phyloP scores from a whole-genome alignment of 805 yeast genomes.

The Kurtzmaniella fragi region DNA sequence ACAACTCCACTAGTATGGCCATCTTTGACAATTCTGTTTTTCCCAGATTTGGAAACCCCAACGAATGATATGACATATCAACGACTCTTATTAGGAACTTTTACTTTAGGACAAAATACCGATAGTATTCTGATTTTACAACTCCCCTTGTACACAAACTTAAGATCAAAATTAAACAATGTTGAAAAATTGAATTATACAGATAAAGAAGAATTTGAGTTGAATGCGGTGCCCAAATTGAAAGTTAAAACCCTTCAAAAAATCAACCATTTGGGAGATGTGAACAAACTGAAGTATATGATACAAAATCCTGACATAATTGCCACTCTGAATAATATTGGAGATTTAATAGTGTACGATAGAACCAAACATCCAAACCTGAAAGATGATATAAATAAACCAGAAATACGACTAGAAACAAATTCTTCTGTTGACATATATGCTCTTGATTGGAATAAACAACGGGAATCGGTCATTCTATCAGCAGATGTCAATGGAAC shows the following conservation, averaged over 20 bases:
- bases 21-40: constrained; percentile 35
- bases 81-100: constrained; percentile 57
- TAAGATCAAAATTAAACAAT: constrained; percentile 28
- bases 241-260: constrained; percentile 44
- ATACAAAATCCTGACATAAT: constrained; percentile 85
- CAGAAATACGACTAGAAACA: constrained; percentile 45
- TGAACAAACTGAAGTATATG: constrained; percentile 67
- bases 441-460: constrained; percentile 72
- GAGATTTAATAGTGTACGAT: constrained; percentile 66
- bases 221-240: constrained; percentile 20
- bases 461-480: constrained; percentile 53
- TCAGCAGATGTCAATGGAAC: constrained; percentile 62
- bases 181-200: constrained; percentile 32
- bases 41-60: constrained; percentile 31
- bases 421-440: constrained; percentile 50
- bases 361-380: constrained; percentile 67
- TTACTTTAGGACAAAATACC: constrained; percentile 51
- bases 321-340: constrained; percentile 64
- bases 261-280: constrained; percentile 65
- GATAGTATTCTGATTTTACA: constrained; percentile 41
- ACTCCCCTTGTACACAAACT: constrained; percentile 23
- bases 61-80: constrained; percentile 10
- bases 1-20: constrained; percentile 43
- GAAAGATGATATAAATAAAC: constrained; percentile 30
- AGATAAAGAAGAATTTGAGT: constrained; percentile 38